Evolutionary conservation across 495 filamentous ascomycete genomes (phyloP).

Genomic region (Trichoderma parareesei): DNA sequence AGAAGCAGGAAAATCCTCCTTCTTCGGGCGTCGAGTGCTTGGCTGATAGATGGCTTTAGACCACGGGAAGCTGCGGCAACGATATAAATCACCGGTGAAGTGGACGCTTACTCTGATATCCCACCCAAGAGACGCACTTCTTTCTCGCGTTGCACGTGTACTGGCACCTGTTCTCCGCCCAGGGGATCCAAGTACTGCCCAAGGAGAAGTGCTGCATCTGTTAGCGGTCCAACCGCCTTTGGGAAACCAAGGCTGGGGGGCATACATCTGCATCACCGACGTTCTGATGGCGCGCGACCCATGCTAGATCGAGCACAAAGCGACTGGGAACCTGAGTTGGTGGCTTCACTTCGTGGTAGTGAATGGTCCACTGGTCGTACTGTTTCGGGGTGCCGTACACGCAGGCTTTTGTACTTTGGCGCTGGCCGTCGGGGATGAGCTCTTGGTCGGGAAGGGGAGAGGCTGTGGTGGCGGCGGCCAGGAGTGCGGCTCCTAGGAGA

Average conservation of each 20-base stretch:
- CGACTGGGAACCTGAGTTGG: background rate
- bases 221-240: background rate
- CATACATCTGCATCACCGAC: background rate
- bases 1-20: conserved; percentile 22
- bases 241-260: background rate
- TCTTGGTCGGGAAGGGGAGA: background rate
- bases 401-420: background rate
- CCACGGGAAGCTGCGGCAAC: background rate
- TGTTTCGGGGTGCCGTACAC: background rate
- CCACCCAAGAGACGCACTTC: conserved; percentile 24
- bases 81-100: background rate
- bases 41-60: conserved; percentile 9
- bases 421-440: background rate
- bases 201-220: background rate
- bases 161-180: conserved; percentile 29
- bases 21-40: conserved; percentile 13
- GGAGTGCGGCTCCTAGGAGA: background rate
- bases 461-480: background rate
- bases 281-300: background rate
- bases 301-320: background rate
- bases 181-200: background rate
- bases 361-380: conserved; percentile 3
- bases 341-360: conserved; percentile 2
- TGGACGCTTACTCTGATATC: conserved; percentile 21
- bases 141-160: conserved; percentile 25